Evolutionary conservation across 2,329 filamentous ascomycete species (phyloP).

Genomic region (Penicillium sp.): DNA sequence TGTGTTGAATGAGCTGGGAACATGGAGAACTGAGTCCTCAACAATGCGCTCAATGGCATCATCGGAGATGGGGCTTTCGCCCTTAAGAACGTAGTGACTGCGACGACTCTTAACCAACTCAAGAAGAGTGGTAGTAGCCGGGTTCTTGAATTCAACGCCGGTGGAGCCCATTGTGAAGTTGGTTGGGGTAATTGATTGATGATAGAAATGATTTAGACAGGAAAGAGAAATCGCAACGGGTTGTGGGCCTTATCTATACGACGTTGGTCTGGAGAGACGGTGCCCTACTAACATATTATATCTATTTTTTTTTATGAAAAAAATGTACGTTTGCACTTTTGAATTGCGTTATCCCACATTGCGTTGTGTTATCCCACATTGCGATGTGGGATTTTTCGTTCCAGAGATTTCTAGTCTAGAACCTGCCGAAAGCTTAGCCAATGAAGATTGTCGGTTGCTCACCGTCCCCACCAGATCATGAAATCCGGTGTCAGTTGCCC

Average conservation of each 20-base stretch:
- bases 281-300: background rate
- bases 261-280: background rate
- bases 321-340: background rate
- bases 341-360: background rate
- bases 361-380: background rate
- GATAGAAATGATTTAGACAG: background rate
- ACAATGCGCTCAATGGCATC: constrained; percentile 33
- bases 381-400: background rate
- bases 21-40: constrained; percentile 57
- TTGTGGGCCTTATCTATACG: background rate
- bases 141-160: constrained; percentile 35
- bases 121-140: constrained; percentile 30
- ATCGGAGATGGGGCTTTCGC: constrained; percentile 35
- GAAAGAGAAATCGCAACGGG: background rate
- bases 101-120: constrained; percentile 35
- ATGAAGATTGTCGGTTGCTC: background rate
- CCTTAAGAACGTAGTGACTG: constrained; percentile 33
- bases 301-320: no score
- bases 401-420: background rate
- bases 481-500: background rate
- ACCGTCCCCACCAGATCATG: background rate
- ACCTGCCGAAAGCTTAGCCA: background rate
- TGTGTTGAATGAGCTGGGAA: constrained; percentile 82
- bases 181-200: background rate
- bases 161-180: constrained; percentile 40